Conservation (phyloP, 495 filamentous ascomycete species). For the Penicillium angulare region DNA sequence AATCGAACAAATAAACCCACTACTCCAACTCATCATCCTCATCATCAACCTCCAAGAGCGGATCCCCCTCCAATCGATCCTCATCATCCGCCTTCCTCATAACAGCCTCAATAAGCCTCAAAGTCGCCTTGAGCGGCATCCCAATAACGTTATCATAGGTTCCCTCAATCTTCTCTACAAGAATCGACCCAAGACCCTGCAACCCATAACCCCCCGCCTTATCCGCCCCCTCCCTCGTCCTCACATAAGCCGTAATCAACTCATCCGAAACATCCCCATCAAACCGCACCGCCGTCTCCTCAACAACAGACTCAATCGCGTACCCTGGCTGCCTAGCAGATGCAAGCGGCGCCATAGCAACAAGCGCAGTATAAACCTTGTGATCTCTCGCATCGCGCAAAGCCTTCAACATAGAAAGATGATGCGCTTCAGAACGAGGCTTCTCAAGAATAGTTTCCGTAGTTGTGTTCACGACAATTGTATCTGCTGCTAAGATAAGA, state of each 20-base stretch:
- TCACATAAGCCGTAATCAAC: conserved; percentile 80
- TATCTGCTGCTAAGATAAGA: conserved; percentile 89
- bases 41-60: conserved; percentile 21
- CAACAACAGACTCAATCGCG: conserved; percentile 72
- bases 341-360: conserved; percentile 73
- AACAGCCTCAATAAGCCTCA: conserved; percentile 84
- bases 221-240: conserved; percentile 87
- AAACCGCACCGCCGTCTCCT: conserved; percentile 86
- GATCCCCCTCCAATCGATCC: conserved; percentile 36
- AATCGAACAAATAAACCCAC: background rate
- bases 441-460: conserved; percentile 83
- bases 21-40: conserved; percentile 33
- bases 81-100: conserved; percentile 57
- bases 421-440: conserved; percentile 73
- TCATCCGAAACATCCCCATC: conserved; percentile 73
- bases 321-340: conserved; percentile 81
- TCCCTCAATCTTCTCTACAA: conserved; percentile 87
- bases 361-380: conserved; percentile 80
- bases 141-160: conserved; percentile 94
- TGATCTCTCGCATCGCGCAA: conserved; percentile 73
- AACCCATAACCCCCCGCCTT: conserved; percentile 97
- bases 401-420: conserved; percentile 75
- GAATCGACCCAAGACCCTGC: conserved; percentile 80
- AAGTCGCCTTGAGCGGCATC: conserved; percentile 76
- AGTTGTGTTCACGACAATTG: conserved; percentile 68